Evolutionary conservation across 2,329 filamentous ascomycete genomes (phyloP).

Genomic region (Botrytis elliptica): DNA sequence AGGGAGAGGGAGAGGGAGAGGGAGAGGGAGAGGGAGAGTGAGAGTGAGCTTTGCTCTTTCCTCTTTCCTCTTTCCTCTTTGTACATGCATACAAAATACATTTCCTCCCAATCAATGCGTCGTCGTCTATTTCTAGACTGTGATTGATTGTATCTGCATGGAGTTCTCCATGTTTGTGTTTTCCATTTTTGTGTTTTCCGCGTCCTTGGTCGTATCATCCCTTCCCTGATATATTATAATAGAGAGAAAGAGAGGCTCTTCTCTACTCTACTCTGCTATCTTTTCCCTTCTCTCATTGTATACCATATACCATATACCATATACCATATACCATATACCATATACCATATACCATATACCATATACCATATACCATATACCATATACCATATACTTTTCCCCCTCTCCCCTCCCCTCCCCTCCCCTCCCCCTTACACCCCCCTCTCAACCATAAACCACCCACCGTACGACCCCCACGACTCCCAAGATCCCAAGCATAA

Average conservation of each 20-base stretch:
- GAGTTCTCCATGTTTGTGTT: not conserved
- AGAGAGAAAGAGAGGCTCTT: not conserved
- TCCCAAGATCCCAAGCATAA: not conserved
- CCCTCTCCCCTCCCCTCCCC: no score
- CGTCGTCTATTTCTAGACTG: not conserved
- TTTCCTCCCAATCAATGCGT: not conserved
- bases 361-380: no score
- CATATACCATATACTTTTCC: not conserved
- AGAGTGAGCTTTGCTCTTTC: no score
- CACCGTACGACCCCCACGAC: not conserved
- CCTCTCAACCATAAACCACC: not conserved
- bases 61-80: no score
- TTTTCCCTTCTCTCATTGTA: not conserved
- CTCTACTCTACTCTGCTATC: not conserved
- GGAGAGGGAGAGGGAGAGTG: no score
- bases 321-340: no score
- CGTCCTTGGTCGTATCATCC: no score
- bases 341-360: not conserved
- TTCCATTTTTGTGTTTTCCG: no score
- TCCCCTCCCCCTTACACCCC: no score
- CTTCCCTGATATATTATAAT: no score
- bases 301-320: no score
- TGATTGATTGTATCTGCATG: not conserved
- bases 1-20: no score
- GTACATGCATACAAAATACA: not conserved